These are phyloP conservation scores for Yamadazyma jaroonii DNA, from an alignment of 1,139 yeast genomes.

Conservation along the genomic window DNA sequence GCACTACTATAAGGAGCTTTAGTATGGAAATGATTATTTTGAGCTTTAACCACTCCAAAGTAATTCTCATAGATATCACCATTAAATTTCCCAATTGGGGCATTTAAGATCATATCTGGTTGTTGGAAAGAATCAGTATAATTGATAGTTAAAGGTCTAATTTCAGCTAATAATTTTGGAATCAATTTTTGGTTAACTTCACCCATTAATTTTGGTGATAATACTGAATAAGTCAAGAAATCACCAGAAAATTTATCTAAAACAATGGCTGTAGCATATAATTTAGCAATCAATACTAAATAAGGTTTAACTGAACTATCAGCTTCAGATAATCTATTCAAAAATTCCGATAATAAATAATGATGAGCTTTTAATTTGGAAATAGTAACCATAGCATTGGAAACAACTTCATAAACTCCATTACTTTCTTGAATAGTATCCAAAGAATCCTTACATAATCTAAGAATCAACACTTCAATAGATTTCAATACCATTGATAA, in stretches of 20 bases:
- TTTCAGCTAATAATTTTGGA: constrained; percentile 41
- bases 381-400: constrained; percentile 51
- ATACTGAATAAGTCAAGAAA: constrained; percentile 66
- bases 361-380: constrained; percentile 64
- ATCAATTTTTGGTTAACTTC: constrained; percentile 43
- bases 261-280: constrained; percentile 69
- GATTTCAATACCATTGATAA: constrained; percentile 26
- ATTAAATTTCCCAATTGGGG: constrained; percentile 80
- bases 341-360: constrained; percentile 47
- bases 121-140: constrained; percentile 88
- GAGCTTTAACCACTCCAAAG: constrained; percentile 48
- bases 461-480: constrained; percentile 45
- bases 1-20: constrained; percentile 60
- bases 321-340: constrained; percentile 26
- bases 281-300: constrained; percentile 30
- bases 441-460: constrained; percentile 47
- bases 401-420: constrained; percentile 53
- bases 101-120: constrained; percentile 80
- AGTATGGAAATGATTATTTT: constrained; percentile 51
- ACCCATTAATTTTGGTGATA: constrained; percentile 45
- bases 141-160: constrained; percentile 74
- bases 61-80: constrained; percentile 88
- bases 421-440: constrained; percentile 39
- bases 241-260: constrained; percentile 72
- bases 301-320: constrained; percentile 24